Evolutionary conservation across 2,329 filamentous ascomycete genomes (phyloP).

Genomic region (Beauveria brongniartii): DNA sequence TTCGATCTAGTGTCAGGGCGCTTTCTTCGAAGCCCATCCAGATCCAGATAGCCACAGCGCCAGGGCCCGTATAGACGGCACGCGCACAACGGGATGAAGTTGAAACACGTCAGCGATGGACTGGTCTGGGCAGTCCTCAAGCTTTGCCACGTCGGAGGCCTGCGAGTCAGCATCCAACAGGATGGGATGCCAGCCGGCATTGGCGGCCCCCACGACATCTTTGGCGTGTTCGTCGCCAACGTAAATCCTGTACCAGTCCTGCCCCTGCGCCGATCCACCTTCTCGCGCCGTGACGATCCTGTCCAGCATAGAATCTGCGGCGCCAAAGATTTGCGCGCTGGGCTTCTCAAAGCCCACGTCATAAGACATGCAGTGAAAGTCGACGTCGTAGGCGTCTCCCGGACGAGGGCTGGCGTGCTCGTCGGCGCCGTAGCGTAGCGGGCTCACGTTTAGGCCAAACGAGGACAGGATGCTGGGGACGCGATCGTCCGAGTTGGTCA

Average conservation of each 20-base stretch:
- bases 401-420: not conserved
- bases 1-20: not conserved
- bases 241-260: slow-evolving; percentile 36
- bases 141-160: not conserved
- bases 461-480: slow-evolving; percentile 45
- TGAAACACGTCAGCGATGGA: slow-evolving; percentile 12
- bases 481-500: slow-evolving; percentile 58
- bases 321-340: slow-evolving; percentile 44
- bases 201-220: slow-evolving; percentile 38
- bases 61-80: slow-evolving; percentile 13
- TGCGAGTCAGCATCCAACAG: slow-evolving; percentile 14
- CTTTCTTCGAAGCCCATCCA: not conserved
- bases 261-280: slow-evolving; percentile 3
- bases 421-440: slow-evolving; percentile 21
- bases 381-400: slow-evolving; percentile 28
- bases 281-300: slow-evolving; percentile 20
- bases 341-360: slow-evolving; percentile 56
- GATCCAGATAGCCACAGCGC: not conserved
- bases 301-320: slow-evolving; percentile 38
- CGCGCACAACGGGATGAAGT: slow-evolving; percentile 11
- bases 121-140: slow-evolving; percentile 11
- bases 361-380: slow-evolving; percentile 55
- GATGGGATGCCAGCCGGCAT: slow-evolving; percentile 19
- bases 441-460: slow-evolving; percentile 41
- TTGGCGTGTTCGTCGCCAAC: slow-evolving; percentile 46